Evolutionary conservation across 1,284 basidiomycete species (phyloP), one percentile per base, ranked within the genome.

Genomic region (Melampsora larici-populina): DNA sequence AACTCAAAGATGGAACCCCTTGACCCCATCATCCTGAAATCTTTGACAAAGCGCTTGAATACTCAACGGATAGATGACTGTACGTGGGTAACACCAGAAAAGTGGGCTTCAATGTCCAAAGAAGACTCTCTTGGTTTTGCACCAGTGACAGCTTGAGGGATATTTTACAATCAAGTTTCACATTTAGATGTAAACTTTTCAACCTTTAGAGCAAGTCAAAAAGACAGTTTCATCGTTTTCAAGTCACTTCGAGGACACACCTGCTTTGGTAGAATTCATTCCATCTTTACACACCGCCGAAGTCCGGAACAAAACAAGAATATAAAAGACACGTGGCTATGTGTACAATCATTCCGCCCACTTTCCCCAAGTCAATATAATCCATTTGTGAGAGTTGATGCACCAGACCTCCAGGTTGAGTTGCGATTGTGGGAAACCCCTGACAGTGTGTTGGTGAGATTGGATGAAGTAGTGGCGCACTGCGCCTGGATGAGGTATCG

Each of bases 401-500:
- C 18, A 5, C 13, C 51, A 58, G 21, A 58, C 15, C 4, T 58
- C 15, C 51, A 58, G 6, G 51, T 13, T 3, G 5, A 58, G 3
- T 13, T 58, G 13, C 26, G 21, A 3, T 58, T 26, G 18, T n/a
- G 51, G 13, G 26, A 13, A 3, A 3, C 2, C 3, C 18, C 15
- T 3, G 15, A 26, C 5, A 58, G 2, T 26, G 26, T 58, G 15
- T 58, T 58, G n/a, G 15, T 58, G n/a, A n/a, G n/a, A n/a, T n/a
- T n/a, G n/a, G n/a, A n/a, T n/a, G n/a, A n/a, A n/a, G n/a, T n/a
- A n/a, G 48, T 75, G 21, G 72, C 72, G 6, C 72, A 67, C 17
- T 75, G 72, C 46, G 65, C 72, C 15, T 75, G 72, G 72, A 66
- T 75, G 8, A 75, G 43, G 65, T 73, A 73, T 48, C 60, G 51